Evolutionary conservation across 768 basidiomycete genomes (phyloP), one percentile per base, ranked within the genome.

Genomic region (Sistotremastrum niveocremeum): DNA sequence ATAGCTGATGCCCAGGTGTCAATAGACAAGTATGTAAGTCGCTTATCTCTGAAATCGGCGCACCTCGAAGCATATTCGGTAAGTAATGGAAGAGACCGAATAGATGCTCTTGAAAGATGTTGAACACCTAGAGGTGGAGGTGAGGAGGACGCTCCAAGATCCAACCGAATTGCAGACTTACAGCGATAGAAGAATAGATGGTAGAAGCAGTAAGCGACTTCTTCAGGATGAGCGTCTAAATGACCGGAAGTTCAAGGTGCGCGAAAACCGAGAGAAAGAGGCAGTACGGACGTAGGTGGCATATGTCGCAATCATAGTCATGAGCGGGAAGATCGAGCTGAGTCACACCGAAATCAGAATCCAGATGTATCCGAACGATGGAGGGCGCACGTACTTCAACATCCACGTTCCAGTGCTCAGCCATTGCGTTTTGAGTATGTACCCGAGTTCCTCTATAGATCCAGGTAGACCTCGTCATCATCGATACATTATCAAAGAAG

Each of bases 61-160:
- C 20, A 20, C 20, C 20, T 20, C 20, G 20, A 20, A 20, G 20
- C 20, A 20, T 20, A 20, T 20, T 20, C 20, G 20, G 20, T 20
- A 20, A 20, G 20, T 20, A 20, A 20, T 20, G 20, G 20, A 20
- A 20, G 20, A 20, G 20, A 20, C 20, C 20, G 20, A 39, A 54
- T 51, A 51, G 45, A 31, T 58, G 57, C 34, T 56, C 56, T 36
- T 62, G 57, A 41, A 68, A 51, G 34, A 64, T 53, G 41, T 65
- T 63, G 49, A 68, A 68, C 7, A 67, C 64, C 20, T 20, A 20
- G 20, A 20, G 20, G 20, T 20, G 20, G 20, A 20, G 2, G 20
- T 20, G 20, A 20, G 20, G 20, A 20, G 20, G 20, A 20, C 20
- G 20, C 20, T 20, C 20, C 20, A 20, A 1, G 20, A 20, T 20